Percentiles rank a stretch among this genome's conserved stretches.
These are phyloP conservation scores for Fraxinus baroniana DNA, from an alignment of 305 asterid species.

Conservation along the genomic window DNA sequence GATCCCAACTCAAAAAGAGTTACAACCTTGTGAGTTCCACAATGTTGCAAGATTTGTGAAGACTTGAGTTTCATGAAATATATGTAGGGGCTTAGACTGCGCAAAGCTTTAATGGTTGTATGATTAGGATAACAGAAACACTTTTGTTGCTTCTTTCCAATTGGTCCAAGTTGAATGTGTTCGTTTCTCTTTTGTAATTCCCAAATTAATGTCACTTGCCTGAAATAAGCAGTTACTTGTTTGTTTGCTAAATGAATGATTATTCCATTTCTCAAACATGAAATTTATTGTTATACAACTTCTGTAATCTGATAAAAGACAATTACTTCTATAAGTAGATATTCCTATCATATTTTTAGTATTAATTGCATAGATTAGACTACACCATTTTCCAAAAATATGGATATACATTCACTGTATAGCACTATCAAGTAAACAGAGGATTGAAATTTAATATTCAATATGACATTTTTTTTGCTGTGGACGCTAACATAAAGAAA, in stretches of 20 bases:
- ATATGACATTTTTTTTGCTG: background rate
- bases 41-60: slow-evolving; percentile 16
- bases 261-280: slow-evolving; percentile 2
- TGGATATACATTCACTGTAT: background rate
- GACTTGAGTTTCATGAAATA: background rate
- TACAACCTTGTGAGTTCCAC: slow-evolving; percentile 73
- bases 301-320: slow-evolving; percentile 2
- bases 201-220: background rate
- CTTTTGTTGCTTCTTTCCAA: background rate
- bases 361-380: slow-evolving; percentile 6
- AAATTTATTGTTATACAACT: background rate
- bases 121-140: background rate
- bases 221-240: background rate
- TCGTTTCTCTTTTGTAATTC: background rate
- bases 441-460: slow-evolving; percentile 1
- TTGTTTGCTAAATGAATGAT: slow-evolving; percentile 14
- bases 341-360: slow-evolving; percentile 8
- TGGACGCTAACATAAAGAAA: background rate
- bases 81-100: background rate
- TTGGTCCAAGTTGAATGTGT: background rate
- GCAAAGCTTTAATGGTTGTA: background rate
- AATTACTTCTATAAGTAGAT: background rate
- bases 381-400: background rate
- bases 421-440: background rate
- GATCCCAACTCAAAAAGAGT: slow-evolving; percentile 79